Evolutionary conservation across 1,284 basidiomycete genomes (phyloP), one percentile per base, ranked within the genome.

Genomic region (Sanghuangporus weigelae): DNA sequence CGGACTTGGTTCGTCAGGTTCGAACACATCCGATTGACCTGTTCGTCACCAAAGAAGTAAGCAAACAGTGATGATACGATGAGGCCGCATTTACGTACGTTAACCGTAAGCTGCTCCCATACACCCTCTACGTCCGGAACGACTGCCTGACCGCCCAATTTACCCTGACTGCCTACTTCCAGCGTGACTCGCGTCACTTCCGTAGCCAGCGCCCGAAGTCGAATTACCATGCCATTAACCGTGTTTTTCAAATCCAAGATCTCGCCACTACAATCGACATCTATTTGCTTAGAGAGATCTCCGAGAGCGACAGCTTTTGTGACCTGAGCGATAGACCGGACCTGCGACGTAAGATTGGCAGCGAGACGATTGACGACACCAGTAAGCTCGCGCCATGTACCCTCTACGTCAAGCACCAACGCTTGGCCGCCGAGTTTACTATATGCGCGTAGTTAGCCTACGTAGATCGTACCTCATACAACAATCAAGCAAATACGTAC

Each of bases 281-380:
- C 94, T 69, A 99, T 98, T 73, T 97, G 95, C 73, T 96, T 93
- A 40, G 89, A 92, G 67, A 99, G 79, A 77, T 99, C 97, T 56
- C 97, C 97, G 66, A 90, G 80, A 0, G 97, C 96, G 72, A 99
- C 96, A 10, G 97, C 97, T 73, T 95, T 98, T n/a, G 96, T 99
- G 72, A 96, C 94, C 72, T 88, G 87, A 35, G 96, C 95, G 72
- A 99, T 98, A 69, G 90, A 92, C 73, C 96, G 87, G 56, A 98
- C 95, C 78, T 99, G 96, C 68, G 84, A 91, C 12, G 97, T 99
- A 66, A 99, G 80, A 78, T 96, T 97, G 11, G 89, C 91, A n/a
- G 95, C 95, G 66, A 97, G 76, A 69, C 91, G 92, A 79, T 96
- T 96, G 73, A 96, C 94, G 66, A 92, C 92, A 65, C 85, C 87